A percentile compares a stretch with the other conserved stretches of the same genome.
Conservation (phyloP, 1,284 basidiomycete genomes). For the Malassezia sympodialis region DNA sequence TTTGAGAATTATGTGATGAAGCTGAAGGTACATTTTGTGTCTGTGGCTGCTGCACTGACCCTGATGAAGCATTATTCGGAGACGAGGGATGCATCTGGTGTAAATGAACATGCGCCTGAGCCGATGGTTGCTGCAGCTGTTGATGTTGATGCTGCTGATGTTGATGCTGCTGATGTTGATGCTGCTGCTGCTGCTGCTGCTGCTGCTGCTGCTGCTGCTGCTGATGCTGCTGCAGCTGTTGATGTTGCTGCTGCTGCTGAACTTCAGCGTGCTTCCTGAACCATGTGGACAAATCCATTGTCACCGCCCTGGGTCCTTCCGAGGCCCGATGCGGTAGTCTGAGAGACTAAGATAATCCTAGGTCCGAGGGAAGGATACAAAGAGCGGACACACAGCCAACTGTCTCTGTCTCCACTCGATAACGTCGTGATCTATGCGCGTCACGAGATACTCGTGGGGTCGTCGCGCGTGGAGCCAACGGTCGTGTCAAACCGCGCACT, state of each 20-base stretch:
- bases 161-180: conserved; percentile 11
- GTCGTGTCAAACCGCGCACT: neutral
- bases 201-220: conserved; percentile 12
- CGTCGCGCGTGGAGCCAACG: neutral
- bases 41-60: neutral
- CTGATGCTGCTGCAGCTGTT: neutral
- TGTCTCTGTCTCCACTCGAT: neutral
- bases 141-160: conserved; percentile 8
- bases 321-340: neutral
- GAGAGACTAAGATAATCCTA: neutral
- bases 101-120: neutral
- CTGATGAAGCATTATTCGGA: neutral
- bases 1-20: neutral
- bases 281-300: conserved; percentile 13
- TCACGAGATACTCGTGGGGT: conserved; percentile 2
- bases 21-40: neutral
- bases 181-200: conserved; percentile 10
- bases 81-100: neutral
- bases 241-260: conserved; percentile 9
- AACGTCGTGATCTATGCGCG: conserved; percentile 1
- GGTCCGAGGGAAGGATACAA: neutral
- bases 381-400: neutral
- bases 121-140: neutral
- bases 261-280: conserved; percentile 10
- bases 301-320: neutral